Conservation (phyloP, 2,329 filamentous ascomycete species). For the Trichoderma simmonsii region DNA sequence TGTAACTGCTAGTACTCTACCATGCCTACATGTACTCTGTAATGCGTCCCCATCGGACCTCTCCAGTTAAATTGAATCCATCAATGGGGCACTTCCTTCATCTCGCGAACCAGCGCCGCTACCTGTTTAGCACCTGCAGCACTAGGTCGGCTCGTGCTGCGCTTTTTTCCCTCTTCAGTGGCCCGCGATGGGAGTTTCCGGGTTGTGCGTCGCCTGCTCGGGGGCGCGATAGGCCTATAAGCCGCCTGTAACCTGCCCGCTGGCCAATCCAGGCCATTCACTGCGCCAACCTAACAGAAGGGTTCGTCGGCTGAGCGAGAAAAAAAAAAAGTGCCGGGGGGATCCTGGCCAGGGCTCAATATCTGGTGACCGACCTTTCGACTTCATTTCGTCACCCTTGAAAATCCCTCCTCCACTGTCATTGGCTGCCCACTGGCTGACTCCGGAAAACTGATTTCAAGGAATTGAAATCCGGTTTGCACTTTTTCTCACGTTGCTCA, state of each 20-base stretch:
- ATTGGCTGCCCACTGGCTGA: constrained; percentile 19
- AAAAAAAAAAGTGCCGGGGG: constrained; percentile 14
- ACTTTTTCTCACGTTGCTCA: neutral
- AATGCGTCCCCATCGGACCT: neutral
- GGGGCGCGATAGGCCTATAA: neutral
- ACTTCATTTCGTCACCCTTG: constrained; percentile 20
- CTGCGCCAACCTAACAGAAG: constrained; percentile 9
- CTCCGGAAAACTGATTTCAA: constrained; percentile 13
- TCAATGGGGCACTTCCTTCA: neutral
- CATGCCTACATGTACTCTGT: neutral
- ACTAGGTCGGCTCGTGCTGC: neutral
- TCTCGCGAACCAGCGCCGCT: neutral
- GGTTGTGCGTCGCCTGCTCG: neutral
- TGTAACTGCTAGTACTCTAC: neutral
- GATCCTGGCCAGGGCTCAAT: constrained; percentile 12
- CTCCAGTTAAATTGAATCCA: neutral
- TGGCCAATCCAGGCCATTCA: constrained; percentile 10
- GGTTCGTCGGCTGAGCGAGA: neutral
- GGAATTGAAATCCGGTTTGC: constrained; percentile 6
- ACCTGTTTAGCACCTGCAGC: constrained; percentile 11
- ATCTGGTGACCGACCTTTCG: constrained; percentile 20
- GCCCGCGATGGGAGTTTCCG: constrained; percentile 7
- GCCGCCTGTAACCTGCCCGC: constrained; percentile 12
- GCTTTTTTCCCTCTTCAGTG: constrained; percentile 1
- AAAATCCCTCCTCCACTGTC: constrained; percentile 19